phyloP scores from a whole-genome alignment of 345 rosid species.

The Gossypium herbaceum region DNA sequence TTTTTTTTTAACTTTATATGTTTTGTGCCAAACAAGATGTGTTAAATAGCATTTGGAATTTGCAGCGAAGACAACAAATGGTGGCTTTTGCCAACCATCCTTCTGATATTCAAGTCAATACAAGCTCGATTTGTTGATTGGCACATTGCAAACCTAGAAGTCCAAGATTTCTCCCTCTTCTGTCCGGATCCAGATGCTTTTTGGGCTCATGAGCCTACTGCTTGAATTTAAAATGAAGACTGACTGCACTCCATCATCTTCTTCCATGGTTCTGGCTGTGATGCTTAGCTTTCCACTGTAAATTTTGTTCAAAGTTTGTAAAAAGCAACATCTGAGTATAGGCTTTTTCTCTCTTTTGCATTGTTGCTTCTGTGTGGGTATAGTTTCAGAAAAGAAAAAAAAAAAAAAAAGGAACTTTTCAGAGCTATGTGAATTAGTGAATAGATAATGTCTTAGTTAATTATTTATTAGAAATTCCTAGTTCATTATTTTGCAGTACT shows the following conservation, averaged over 20 bases:
- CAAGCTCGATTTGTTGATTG: slow-evolving; percentile 89
- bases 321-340: slow-evolving; percentile 3
- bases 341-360: neutral
- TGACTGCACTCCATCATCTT: neutral
- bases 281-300: slow-evolving; percentile 5
- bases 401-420: neutral
- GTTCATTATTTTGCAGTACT: too few relatives aligned
- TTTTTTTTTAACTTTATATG: neutral
- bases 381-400: neutral
- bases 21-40: neutral
- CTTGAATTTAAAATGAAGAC: slow-evolving; percentile 35
- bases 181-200: slow-evolving; percentile 84
- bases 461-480: too few relatives aligned
- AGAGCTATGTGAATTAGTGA: neutral
- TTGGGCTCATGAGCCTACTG: slow-evolving; percentile 80
- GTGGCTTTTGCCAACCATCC: slow-evolving; percentile 88
- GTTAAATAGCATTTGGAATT: slow-evolving; percentile 4
- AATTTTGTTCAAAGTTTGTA: slow-evolving; percentile 16
- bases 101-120: slow-evolving; percentile 55
- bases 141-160: slow-evolving; percentile 92
- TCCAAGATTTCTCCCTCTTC: slow-evolving; percentile 72
- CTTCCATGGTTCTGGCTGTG: slow-evolving; percentile 1
- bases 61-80: slow-evolving; percentile 76
- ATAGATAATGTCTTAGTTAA: neutral
- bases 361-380: neutral